These are phyloP conservation scores for Arthrobotrys sinensis DNA, from an alignment of 2,329 filamentous ascomycete genomes.

Conservation along the genomic window DNA sequence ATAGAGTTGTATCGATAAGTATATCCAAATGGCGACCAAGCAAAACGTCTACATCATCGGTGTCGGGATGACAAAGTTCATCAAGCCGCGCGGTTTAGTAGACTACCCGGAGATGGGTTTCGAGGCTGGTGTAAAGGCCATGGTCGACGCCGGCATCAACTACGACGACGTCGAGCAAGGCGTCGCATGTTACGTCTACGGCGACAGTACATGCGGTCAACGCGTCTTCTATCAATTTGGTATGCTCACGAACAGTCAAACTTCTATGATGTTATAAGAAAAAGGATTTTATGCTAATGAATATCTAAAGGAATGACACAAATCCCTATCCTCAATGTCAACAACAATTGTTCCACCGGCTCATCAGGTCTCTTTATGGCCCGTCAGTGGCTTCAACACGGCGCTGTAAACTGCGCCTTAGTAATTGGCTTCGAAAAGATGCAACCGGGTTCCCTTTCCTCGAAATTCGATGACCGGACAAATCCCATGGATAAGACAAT, in stretches of 20 bases:
- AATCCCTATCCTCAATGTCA: constrained; percentile 97
- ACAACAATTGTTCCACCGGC: constrained; percentile 99
- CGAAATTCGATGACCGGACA: constrained; percentile 85
- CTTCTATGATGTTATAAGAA: too few relatives aligned
- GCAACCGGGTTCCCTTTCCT: constrained; percentile 89
- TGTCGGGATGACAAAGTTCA: constrained; percentile 99
- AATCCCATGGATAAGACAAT: constrained; percentile 82
- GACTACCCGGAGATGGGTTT: constrained; percentile 96
- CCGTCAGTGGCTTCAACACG: constrained; percentile 82
- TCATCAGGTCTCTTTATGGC: constrained; percentile 90
- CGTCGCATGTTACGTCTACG: constrained; percentile 98
- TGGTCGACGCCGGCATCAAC: constrained; percentile 85
- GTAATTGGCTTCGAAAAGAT: constrained; percentile 99
- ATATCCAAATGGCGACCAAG: constrained; percentile 56
- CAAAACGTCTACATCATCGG: constrained; percentile 84
- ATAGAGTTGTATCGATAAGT: not conserved
- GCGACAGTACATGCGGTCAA: constrained; percentile 94
- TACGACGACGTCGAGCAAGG: constrained; percentile 97
- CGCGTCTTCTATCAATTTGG: constrained; percentile 99
- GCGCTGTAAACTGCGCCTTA: constrained; percentile 87
- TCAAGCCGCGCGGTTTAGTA: constrained; percentile 93
- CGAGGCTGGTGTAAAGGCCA: constrained; percentile 88
- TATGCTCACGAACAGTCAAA: constrained; percentile 59
- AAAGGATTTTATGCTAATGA: constrained; percentile 22
- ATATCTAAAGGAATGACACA: constrained; percentile 77